These are phyloP conservation scores for Cyberlindnera mississippiensis DNA, from an alignment of 805 yeast species.

Conservation along the genomic window DNA sequence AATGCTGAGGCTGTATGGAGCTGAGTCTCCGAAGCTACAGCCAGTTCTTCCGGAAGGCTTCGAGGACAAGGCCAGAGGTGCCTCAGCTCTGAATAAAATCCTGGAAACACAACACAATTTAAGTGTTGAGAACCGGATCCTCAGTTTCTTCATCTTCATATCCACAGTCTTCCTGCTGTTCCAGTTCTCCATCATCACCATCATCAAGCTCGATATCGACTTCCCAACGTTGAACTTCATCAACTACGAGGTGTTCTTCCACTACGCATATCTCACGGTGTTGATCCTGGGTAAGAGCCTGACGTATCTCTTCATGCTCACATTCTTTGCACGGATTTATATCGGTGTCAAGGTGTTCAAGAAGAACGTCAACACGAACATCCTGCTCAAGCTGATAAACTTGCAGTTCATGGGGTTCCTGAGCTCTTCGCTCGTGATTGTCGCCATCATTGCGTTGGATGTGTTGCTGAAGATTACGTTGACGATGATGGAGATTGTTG, in stretches of 20 bases:
- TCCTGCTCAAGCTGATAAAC: constrained; percentile 18
- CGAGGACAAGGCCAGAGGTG: neutral
- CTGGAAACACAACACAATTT: constrained; percentile 14
- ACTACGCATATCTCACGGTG: constrained; percentile 13
- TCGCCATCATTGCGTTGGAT: constrained; percentile 13
- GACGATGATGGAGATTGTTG: constrained; percentile 12
- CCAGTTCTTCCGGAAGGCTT: constrained; percentile 1
- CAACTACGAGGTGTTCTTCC: constrained; percentile 11
- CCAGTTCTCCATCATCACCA: constrained; percentile 17
- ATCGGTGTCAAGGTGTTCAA: constrained; percentile 21
- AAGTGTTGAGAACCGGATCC: constrained; percentile 19
- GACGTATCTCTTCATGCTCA: constrained; percentile 17
- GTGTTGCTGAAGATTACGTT: constrained; percentile 11
- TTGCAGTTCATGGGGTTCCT: constrained; percentile 23
- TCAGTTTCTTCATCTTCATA: constrained; percentile 17
- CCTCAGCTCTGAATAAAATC: constrained; percentile 12
- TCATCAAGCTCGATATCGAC: constrained; percentile 18
- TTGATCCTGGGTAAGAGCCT: constrained; percentile 17
- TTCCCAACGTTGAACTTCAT: constrained; percentile 11
- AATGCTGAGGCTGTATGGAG: constrained; percentile 17
- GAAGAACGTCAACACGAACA: constrained; percentile 14
- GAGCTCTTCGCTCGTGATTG: constrained; percentile 11
- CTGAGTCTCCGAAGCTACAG: constrained; percentile 12
- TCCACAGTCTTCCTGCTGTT: constrained; percentile 16
- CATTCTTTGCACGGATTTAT: constrained; percentile 19